Base-by-base conservation (phyloP, 2,329 filamentous ascomycete species). In the Ophiognomonia clavigignenti-juglandacearum region DNA sequence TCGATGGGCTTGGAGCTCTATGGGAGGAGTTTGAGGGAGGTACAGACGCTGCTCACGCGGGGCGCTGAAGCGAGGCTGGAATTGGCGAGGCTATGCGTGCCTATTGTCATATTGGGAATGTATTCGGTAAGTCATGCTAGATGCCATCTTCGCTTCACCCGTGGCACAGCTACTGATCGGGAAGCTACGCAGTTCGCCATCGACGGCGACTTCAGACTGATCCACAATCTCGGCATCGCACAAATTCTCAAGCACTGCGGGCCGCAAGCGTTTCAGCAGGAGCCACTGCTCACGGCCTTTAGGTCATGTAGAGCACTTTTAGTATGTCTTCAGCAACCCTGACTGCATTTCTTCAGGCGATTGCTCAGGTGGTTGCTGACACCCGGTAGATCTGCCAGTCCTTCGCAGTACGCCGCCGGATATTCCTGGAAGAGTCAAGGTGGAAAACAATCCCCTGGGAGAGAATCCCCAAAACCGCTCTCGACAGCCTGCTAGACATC, bases 191-290 rank as follows among this genome's bases (percentile, higher is more conserved):
- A 57, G 55, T 53, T 59, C 8, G 50, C 54, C 9, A 53, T 59
- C 8, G 57, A 60, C 31, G 46, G 53, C 6, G 58, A 60, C 35
- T 45, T 55, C 6, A 53, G 57, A 6, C 54, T 59, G 29, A 59
- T 58, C 10, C 58, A 60, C 23, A 55, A 60, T 23, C 49, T 55
- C 4, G 58, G 57, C 18, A 53, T 60, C 9, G 55, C 52, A 5
- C 57, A 54, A n/a, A 55, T 59, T 20, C 41, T 60, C n/a, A 53
- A 56, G 45, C 47, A 55, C 22, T 59, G 58, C 18, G 58, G 58
- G 0, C 58, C 57, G 3, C 53, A 50, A 34, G 42, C 44, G 23
- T 59, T 60, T 40, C 58, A 59, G 35, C 52, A 54, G 3, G 52
- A 56, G 4, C 43, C 47, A 2, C 43, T 59, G 19, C 45, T 60